Percentiles rank a stretch among this genome's conserved stretches.
Evolutionary conservation across 2,329 filamentous ascomycete species (phyloP).

Genomic region (Nothophaeocryptopus gaeumannii): DNA sequence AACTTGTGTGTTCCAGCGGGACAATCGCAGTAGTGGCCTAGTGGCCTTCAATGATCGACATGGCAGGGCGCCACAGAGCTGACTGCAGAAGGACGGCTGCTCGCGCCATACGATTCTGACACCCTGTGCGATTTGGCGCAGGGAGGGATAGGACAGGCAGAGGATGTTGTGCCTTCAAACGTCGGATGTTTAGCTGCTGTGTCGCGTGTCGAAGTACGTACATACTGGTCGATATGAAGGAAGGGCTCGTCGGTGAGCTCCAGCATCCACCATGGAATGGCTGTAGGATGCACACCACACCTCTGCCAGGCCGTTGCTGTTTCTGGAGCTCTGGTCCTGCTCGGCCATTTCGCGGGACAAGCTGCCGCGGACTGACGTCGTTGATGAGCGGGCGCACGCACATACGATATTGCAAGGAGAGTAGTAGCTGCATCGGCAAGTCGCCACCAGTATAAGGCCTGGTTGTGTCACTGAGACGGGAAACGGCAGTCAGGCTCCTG

Average conservation of each 20-base stretch:
- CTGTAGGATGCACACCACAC: no score
- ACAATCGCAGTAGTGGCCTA: neutral
- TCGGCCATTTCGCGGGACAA: neutral
- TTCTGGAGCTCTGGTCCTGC: neutral
- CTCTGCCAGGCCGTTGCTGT: no score
- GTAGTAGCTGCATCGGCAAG: neutral
- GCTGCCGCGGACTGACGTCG: conserved; percentile 10
- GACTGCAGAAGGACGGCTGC: conserved; percentile 1
- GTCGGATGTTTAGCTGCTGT: neutral
- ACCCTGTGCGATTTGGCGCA: no score
- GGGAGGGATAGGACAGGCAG: no score
- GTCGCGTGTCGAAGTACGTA: neutral
- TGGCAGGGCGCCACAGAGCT: conserved; percentile 4
- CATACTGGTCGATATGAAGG: neutral
- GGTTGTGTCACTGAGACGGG: neutral
- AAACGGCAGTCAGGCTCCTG: conserved; percentile 1
- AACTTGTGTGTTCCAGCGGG: conserved; percentile 4
- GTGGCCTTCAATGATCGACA: conserved; percentile 1
- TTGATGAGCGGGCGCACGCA: neutral
- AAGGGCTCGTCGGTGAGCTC: no score
- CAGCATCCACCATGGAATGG: no score
- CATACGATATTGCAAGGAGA: neutral
- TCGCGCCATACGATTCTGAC: no score
- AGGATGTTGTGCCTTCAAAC: conserved; percentile 4
- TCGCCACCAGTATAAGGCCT: neutral